Conservation (phyloP, 345 rosid genomes). For the Populus deltoides region DNA sequence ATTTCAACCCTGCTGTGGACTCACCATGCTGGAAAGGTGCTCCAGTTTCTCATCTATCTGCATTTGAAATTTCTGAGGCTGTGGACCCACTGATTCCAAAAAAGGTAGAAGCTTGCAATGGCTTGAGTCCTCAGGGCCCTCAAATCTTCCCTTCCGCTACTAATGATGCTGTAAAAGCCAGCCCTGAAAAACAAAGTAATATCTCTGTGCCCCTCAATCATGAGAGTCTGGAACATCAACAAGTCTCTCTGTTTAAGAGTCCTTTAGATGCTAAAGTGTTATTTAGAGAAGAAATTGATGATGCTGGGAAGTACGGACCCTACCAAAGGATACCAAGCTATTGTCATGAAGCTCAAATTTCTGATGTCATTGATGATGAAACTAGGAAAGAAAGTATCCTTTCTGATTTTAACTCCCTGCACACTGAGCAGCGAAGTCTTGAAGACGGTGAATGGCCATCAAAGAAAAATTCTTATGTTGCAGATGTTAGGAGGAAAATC, state of each 20-base stretch:
- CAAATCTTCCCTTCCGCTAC: conserved; percentile 12
- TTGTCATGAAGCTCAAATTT: conserved; percentile 21
- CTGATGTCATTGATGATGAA: conserved; percentile 26
- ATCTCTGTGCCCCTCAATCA: conserved; percentile 9
- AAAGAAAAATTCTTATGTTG: conserved; percentile 19
- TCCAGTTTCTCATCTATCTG: conserved; percentile 31
- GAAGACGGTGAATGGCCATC: conserved; percentile 26
- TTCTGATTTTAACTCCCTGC: conserved; percentile 22
- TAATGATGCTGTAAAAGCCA: conserved; percentile 24
- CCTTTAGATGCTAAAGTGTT: conserved; percentile 12
- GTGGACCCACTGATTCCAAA: conserved; percentile 25
- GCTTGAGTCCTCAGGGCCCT: conserved; percentile 36
- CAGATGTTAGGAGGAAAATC: conserved; percentile 27
- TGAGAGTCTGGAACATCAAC: conserved; percentile 14
- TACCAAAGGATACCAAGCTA: conserved; percentile 10
- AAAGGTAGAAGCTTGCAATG: conserved; percentile 36
- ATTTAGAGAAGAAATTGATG: conserved; percentile 23
- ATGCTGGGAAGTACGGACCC: conserved; percentile 19
- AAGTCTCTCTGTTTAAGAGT: conserved; percentile 20
- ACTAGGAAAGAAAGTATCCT: conserved; percentile 17
- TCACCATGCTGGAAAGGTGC: conserved; percentile 64
- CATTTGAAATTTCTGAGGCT: conserved; percentile 29
- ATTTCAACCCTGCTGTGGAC: conserved; percentile 41
- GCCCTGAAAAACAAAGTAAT: conserved; percentile 28
- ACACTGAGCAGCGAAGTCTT: conserved; percentile 22